Evolutionary conservation across 179 eudicot species (phyloP).

Genomic region (Camellia oleifera): DNA sequence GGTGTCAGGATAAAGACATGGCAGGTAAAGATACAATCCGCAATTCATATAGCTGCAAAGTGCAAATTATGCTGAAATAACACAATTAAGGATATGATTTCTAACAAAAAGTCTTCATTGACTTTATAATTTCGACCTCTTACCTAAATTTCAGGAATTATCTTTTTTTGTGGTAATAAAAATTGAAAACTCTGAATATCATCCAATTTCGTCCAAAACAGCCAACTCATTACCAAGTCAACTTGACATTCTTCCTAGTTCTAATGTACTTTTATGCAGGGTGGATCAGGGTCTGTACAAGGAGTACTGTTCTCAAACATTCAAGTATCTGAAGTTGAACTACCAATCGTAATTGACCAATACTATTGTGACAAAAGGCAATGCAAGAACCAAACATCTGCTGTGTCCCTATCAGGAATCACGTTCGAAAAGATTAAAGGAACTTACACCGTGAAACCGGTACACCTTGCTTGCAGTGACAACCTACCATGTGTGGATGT

Average conservation of each 20-base stretch:
- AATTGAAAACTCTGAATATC: neutral
- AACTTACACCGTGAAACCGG: constrained; percentile 73
- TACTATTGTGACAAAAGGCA: constrained; percentile 66
- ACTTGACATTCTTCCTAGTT: constrained; percentile 18
- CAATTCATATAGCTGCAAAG: neutral
- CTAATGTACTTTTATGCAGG: constrained; percentile 56
- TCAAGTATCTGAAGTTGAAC: constrained; percentile 58
- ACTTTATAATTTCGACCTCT: neutral
- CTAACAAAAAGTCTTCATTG: neutral
- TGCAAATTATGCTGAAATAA: neutral
- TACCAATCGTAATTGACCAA: constrained; percentile 75
- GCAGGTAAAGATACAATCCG: constrained; percentile 51
- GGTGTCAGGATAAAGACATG: constrained; percentile 87
- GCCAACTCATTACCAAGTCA: neutral
- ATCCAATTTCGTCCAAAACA: neutral
- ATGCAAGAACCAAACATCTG: constrained; percentile 65
- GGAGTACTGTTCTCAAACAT: constrained; percentile 65
- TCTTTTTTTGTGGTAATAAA: neutral
- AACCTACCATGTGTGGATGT: constrained; percentile 59
- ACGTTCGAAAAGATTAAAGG: constrained; percentile 68
- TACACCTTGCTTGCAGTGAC: constrained; percentile 73
- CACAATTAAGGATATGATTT: neutral
- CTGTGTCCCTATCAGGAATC: constrained; percentile 68
- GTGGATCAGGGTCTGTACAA: constrained; percentile 77
- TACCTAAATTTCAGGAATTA: neutral